Evolutionary conservation across 2,329 filamentous ascomycete species (phyloP), one percentile per base, ranked within the genome.

Genomic region (Sporothrix humicola): DNA sequence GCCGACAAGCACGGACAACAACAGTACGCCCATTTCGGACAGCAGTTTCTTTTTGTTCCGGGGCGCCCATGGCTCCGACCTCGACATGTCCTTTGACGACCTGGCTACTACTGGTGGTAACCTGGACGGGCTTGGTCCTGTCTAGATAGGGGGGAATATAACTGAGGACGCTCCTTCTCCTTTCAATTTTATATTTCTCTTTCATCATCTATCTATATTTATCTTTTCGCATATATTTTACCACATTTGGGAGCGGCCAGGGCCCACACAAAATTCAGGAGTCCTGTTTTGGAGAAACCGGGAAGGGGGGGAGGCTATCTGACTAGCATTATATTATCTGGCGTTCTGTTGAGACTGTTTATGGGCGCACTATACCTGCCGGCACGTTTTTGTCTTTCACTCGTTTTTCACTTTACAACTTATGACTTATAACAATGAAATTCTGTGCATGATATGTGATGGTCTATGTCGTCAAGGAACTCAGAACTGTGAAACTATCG

Each of bases 61-160:
- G 1, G 50, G 73, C 1, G 7, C 68, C 7, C 65, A 63, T 1
- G 46, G 50, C 13, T 23, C 31, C 0, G 75, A 75, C 7, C 46
- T 74, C 20, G 73, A 75, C n/a, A 26, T 75, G 23, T 46, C 77
- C 2, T 78, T 81, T 72, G 79, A 81, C 3, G 77, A 74, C 54
- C 59, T 79, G 15, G 69, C 52, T 31, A 44, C 48, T 48, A 76
- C 74, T n/a, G 74, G 79, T 74, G 77, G 74, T 8, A 78, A 74
- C 23, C 69, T 80, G 69, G 78, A 81, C 44, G 76, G 78, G 31
- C 69, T 79, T 1, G 37, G 54, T 2, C 56, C n/a, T 12, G 42
- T 61, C 42, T 61, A 69, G 66, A 6, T 20, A 37, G 7, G 58
- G 17, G 10, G 7, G 3, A 12, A 15, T 56, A 63, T 44, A 17